A percentile compares a stretch with the other conserved stretches of the same genome.
phyloP scores from a whole-genome alignment of 306 rosid species.

The Prunus fruticosa region DNA sequence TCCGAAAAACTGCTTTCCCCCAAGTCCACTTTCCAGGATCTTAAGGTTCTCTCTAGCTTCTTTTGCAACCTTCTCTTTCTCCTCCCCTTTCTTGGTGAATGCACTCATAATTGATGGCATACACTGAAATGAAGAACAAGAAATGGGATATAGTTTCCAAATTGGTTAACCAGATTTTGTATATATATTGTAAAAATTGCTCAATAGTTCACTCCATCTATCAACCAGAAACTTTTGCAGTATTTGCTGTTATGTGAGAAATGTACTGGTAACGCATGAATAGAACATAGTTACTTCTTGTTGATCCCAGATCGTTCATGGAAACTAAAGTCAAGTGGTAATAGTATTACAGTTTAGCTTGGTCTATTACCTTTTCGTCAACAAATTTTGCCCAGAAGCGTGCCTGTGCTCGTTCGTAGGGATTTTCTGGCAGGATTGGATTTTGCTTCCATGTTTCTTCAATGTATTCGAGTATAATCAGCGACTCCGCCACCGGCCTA shows the following conservation, averaged over 20 bases:
- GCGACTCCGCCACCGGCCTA: conserved; percentile 45
- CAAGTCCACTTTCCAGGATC: conserved; percentile 42
- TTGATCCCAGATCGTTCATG: background rate
- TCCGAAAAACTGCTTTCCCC: conserved; percentile 36
- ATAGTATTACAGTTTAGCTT: background rate
- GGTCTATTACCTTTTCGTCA: conserved; percentile 38
- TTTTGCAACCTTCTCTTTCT: conserved; percentile 38
- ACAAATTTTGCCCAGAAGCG: conserved; percentile 45
- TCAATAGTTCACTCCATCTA: background rate
- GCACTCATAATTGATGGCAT: conserved; percentile 32
- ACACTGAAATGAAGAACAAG: conserved; percentile 21
- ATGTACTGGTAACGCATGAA: background rate
- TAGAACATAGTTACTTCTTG: background rate
- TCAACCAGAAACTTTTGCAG: background rate
- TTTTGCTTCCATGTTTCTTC: conserved; percentile 45
- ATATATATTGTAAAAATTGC: background rate
- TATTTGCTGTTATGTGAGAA: background rate
- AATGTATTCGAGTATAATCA: conserved; percentile 39
- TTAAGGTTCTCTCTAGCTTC: conserved; percentile 44
- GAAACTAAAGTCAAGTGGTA: background rate
- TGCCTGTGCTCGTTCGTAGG: conserved; percentile 41
- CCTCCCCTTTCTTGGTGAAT: conserved; percentile 41
- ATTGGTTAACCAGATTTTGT: background rate
- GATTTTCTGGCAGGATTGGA: conserved; percentile 43
- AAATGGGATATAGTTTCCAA: background rate